phyloP scores from a whole-genome alignment of 108 stramenopile genomes.

The Poteriospumella lacustris region DNA sequence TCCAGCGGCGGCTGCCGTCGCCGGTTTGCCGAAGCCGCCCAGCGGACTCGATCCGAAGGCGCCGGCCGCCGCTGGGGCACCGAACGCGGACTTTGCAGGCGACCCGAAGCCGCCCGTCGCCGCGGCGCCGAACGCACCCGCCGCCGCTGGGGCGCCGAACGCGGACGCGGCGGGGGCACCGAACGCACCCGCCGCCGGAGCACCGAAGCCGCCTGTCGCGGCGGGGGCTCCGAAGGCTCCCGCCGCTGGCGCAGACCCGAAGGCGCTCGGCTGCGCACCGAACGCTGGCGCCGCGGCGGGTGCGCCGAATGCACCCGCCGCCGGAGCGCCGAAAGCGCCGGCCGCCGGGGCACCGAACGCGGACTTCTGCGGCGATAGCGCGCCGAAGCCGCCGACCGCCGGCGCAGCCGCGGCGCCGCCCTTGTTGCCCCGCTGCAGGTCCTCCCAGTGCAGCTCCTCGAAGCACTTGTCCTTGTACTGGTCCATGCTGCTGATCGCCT shows the following conservation, averaged over 20 bases:
- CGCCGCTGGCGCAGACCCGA: too few species aligned
- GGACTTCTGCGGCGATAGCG: conserved; percentile 38
- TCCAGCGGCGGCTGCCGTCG: too few species aligned
- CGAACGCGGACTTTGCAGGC: conserved; percentile 30
- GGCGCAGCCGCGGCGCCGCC: conserved; percentile 39
- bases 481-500: conserved; percentile 76
- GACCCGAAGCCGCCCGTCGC: background rate
- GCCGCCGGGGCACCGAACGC: conserved; percentile 59
- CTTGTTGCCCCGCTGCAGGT: conserved; percentile 72
- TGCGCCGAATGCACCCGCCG: too few species aligned
- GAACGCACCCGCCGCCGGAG: conserved; percentile 42
- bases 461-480: conserved; percentile 72
- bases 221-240: conserved; percentile 29
- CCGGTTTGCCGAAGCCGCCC: too few species aligned
- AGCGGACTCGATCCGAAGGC: too few species aligned
- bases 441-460: conserved; percentile 84
- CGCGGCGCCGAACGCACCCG: conserved; percentile 38
- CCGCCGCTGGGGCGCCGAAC: background rate
- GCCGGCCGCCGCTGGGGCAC: conserved; percentile 18
- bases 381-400: background rate
- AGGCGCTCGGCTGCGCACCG: too few species aligned
- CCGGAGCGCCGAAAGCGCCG: background rate
- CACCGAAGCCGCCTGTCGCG: background rate
- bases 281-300: too few species aligned
- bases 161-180: background rate